Percentiles rank a stretch among this genome's conserved stretches.
These are phyloP conservation scores for Paxillus involutus DNA, from an alignment of 768 basidiomycete genomes.

Conservation along the genomic window DNA sequence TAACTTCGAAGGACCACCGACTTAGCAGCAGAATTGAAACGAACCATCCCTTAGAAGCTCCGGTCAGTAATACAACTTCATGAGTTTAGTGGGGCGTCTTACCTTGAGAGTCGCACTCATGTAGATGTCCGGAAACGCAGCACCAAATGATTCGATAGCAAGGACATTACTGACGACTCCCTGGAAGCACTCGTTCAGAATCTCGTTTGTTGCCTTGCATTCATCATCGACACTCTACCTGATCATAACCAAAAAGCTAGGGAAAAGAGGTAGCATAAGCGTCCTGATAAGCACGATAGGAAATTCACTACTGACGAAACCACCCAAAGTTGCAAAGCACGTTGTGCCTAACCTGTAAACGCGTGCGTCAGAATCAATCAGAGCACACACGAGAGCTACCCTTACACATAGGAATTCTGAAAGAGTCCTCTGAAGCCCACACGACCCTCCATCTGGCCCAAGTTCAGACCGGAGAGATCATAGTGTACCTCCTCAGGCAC, in stretches of 20 bases:
- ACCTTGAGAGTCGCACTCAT: slow-evolving; percentile 28
- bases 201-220: neutral
- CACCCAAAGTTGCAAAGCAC: slow-evolving; percentile 31
- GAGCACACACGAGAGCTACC: neutral
- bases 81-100: neutral
- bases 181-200: slow-evolving; percentile 11
- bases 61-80: neutral
- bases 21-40: slow-evolving; percentile 28
- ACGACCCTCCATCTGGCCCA: slow-evolving; percentile 18
- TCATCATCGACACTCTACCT: slow-evolving; percentile 10
- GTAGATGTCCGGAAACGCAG: slow-evolving; percentile 31
- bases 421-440: slow-evolving; percentile 28
- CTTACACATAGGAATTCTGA: slow-evolving; percentile 29
- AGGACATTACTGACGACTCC: slow-evolving; percentile 34
- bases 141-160: slow-evolving; percentile 34
- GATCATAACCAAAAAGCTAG: slow-evolving; percentile 34
- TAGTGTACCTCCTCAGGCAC: no score
- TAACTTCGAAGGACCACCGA: slow-evolving; percentile 10
- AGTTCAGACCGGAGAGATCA: slow-evolving; percentile 6
- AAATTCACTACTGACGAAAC: slow-evolving; percentile 24
- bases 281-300: neutral
- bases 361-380: neutral
- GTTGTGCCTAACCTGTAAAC: slow-evolving; percentile 28
- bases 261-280: neutral
- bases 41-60: slow-evolving; percentile 27